Evolutionary conservation across 192 early-diverging fungal genomes (phyloP).

Genomic region (Linnemannia exigua): DNA sequence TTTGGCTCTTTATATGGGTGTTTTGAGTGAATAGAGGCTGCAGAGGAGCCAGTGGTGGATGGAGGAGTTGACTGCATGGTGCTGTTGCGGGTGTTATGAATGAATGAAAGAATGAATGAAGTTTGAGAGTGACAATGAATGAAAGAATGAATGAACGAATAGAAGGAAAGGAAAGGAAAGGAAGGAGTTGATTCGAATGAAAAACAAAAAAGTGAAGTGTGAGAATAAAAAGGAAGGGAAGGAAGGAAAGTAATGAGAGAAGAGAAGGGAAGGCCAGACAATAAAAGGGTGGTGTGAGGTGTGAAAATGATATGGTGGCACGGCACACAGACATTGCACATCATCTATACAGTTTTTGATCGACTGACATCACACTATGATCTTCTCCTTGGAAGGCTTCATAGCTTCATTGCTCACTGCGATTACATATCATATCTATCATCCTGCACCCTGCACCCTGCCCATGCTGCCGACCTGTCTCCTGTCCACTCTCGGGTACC

Average conservation of each 20-base stretch:
- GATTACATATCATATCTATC: no score
- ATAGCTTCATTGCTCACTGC: background rate
- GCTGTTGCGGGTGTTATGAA: background rate
- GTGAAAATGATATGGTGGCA: no score
- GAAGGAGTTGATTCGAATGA: background rate
- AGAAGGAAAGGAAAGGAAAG: background rate
- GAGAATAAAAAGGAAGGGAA: background rate
- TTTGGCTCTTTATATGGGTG: conserved; percentile 51
- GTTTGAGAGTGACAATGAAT: background rate
- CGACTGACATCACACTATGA: background rate
- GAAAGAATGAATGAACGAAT: background rate
- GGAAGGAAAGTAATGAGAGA: background rate
- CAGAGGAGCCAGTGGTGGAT: conserved; percentile 12
- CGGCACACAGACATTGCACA: background rate
- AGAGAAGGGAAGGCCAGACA: background rate
- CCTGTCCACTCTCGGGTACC: no score
- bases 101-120: background rate
- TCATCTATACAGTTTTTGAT: background rate
- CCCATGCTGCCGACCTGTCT: background rate
- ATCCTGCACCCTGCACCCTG: background rate
- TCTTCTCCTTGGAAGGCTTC: background rate
- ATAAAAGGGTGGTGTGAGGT: background rate
- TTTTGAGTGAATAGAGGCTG: conserved; percentile 35
- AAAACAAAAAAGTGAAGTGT: background rate
- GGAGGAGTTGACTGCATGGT: conserved; percentile 1